Conservation (phyloP, 1,139 yeast genomes). For the Kurtzmaniella quercitrusa region DNA sequence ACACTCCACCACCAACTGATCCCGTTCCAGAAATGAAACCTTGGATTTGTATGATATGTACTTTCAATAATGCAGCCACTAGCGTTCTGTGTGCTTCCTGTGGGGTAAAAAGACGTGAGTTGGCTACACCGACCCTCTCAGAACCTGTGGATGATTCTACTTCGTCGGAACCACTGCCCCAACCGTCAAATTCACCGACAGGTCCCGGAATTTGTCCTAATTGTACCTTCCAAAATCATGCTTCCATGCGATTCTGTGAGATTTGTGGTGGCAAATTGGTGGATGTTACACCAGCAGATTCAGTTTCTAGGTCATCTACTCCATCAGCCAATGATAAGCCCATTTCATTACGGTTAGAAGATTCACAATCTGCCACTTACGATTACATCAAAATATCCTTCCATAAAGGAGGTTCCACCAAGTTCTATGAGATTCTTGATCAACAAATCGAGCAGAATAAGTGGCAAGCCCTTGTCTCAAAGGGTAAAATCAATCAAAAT, state of each 20-base stretch:
- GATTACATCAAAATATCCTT: conserved; percentile 57
- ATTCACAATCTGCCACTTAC: conserved; percentile 10
- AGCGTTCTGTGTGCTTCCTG: conserved; percentile 61
- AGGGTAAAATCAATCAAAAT: conserved; percentile 39
- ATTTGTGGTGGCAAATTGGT: conserved; percentile 69
- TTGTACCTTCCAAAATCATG: conserved; percentile 86
- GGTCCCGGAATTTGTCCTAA: conserved; percentile 48
- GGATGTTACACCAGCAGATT: not conserved
- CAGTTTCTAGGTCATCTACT: not conserved
- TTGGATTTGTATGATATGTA: conserved; percentile 88
- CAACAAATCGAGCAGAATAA: conserved; percentile 40
- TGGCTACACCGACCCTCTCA: not conserved
- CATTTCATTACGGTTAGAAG: conserved; percentile 7
- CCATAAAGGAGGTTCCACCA: conserved; percentile 53
- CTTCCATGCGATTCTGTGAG: conserved; percentile 74
- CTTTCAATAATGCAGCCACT: conserved; percentile 53
- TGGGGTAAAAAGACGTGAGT: conserved; percentile 46
- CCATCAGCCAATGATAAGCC: conserved; percentile 5
- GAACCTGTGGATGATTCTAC: not conserved
- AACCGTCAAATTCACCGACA: not conserved
- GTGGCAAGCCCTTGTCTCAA: conserved; percentile 39
- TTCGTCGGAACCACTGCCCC: not conserved
- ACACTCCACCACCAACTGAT: not conserved
- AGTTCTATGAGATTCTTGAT: conserved; percentile 41
- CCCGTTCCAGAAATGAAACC: not conserved